Conservation (phyloP, 2,329 filamentous ascomycete genomes). For the Rutstroemia sp. region DNA sequence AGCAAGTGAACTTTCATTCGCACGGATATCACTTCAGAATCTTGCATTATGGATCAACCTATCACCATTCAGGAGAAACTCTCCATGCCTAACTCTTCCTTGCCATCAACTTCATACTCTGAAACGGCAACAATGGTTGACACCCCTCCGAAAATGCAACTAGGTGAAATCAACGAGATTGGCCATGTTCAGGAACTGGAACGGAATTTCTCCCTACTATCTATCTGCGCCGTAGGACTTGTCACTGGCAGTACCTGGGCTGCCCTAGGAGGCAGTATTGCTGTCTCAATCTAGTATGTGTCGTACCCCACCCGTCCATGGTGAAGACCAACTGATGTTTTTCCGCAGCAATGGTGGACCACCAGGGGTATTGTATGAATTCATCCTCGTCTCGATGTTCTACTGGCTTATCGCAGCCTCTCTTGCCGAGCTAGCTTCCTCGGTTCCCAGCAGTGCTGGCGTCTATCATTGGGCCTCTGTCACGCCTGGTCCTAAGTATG, state of each 20-base stretch:
- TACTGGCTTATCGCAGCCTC: constrained; percentile 44
- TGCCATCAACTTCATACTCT: constrained; percentile 4
- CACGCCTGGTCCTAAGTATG: constrained; percentile 39
- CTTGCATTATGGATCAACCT: neutral
- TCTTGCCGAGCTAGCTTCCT: constrained; percentile 33
- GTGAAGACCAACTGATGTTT: constrained; percentile 15
- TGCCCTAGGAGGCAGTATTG: constrained; percentile 40
- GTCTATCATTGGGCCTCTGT: constrained; percentile 48
- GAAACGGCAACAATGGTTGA: constrained; percentile 11
- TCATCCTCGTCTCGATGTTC: constrained; percentile 43
- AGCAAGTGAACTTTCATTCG: neutral
- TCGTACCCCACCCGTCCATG: neutral
- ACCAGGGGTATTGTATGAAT: constrained; percentile 55
- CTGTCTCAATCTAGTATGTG: constrained; percentile 25
- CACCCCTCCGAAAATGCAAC: neutral
- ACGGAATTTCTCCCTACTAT: constrained; percentile 40
- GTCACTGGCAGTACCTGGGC: constrained; percentile 38
- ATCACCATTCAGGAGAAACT: neutral
- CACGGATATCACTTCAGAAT: neutral
- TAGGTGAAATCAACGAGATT: constrained; percentile 36
- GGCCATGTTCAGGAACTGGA: constrained; percentile 45
- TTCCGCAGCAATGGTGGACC: constrained; percentile 54
- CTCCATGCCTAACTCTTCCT: neutral
- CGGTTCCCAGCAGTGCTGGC: constrained; percentile 23
- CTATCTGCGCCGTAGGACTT: constrained; percentile 39